Conservation (phyloP, 1,284 basidiomycete species). For the Heterobasidion occidentale region DNA sequence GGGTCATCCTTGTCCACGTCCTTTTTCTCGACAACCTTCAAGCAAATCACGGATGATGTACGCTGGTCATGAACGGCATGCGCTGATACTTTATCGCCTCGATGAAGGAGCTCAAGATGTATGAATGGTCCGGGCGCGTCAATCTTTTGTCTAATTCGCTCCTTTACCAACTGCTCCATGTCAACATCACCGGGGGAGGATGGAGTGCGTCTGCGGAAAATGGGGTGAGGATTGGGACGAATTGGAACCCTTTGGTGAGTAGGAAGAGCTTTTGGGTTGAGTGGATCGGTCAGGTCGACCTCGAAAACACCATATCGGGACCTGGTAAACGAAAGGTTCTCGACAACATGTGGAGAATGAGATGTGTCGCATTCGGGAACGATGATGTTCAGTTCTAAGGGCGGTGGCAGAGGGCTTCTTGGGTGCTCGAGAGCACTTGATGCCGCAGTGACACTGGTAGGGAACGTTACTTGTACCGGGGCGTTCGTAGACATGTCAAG, state of each 20-base stretch:
- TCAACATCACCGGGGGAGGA: background rate
- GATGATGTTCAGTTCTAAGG: too few relatives aligned
- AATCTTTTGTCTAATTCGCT: background rate
- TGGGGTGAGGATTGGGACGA: background rate
- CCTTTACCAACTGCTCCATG: background rate
- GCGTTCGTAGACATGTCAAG: too few relatives aligned
- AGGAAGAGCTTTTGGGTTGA: background rate
- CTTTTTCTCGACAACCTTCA: conserved; percentile 12
- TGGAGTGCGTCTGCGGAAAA: conserved; percentile 3
- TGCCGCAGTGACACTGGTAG: too few relatives aligned
- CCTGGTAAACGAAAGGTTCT: too few relatives aligned
- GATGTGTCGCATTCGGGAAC: too few relatives aligned
- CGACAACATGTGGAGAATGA: too few relatives aligned
- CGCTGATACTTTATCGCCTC: conserved; percentile 19
- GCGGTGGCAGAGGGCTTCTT: too few relatives aligned
- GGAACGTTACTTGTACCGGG: too few relatives aligned
- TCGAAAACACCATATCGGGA: too few relatives aligned
- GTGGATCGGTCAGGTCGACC: background rate
- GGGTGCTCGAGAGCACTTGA: too few relatives aligned
- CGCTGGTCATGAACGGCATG: conserved; percentile 18
- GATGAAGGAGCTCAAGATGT: conserved; percentile 16
- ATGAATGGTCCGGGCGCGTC: conserved; percentile 19
- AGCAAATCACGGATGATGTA: conserved; percentile 9
- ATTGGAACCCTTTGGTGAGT: background rate
- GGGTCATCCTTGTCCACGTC: conserved; percentile 2